Conservation (phyloP, 331 rosid genomes). For the Stylosanthes scabra region DNA sequence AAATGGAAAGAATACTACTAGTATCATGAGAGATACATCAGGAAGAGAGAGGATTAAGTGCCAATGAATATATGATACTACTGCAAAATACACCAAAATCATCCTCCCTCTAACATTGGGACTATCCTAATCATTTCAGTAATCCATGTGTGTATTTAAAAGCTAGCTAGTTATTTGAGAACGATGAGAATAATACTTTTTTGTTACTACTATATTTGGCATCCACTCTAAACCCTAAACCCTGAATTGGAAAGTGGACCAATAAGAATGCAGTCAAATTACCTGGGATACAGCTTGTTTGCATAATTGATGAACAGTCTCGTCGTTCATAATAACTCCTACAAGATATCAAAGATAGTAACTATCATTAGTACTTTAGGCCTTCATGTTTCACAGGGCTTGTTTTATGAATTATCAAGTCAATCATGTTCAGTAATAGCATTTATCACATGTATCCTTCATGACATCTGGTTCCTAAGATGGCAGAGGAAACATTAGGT, state of each 20-base stretch:
- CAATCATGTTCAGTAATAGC: constrained; percentile 1
- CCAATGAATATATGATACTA: too few species aligned
- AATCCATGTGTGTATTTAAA: too few species aligned
- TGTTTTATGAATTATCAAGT: constrained; percentile 21
- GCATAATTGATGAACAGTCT: constrained; percentile 92
- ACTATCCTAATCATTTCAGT: too few species aligned
- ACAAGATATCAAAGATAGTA: constrained; percentile 45
- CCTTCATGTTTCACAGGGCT: constrained; percentile 4
- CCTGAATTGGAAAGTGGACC: constrained; percentile 20
- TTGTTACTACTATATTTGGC: constrained; percentile 1
- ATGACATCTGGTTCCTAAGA: not conserved
- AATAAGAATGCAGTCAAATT: constrained; percentile 42
- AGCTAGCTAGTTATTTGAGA: too few species aligned
- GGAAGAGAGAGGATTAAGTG: too few species aligned
- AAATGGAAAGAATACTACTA: too few species aligned
- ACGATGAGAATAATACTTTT: not conserved
- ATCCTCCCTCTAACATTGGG: too few species aligned
- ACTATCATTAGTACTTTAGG: constrained; percentile 31
- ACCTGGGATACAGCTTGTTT: constrained; percentile 99
- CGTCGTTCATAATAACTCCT: constrained; percentile 98
- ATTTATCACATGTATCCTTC: not conserved
- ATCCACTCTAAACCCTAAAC: too few species aligned
- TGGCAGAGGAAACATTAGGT: constrained; percentile 1
- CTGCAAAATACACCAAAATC: too few species aligned
- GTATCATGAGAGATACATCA: too few species aligned